phyloP scores from a whole-genome alignment of 2,329 filamentous ascomycete genomes.

The Reticulascus tulasneorum region DNA sequence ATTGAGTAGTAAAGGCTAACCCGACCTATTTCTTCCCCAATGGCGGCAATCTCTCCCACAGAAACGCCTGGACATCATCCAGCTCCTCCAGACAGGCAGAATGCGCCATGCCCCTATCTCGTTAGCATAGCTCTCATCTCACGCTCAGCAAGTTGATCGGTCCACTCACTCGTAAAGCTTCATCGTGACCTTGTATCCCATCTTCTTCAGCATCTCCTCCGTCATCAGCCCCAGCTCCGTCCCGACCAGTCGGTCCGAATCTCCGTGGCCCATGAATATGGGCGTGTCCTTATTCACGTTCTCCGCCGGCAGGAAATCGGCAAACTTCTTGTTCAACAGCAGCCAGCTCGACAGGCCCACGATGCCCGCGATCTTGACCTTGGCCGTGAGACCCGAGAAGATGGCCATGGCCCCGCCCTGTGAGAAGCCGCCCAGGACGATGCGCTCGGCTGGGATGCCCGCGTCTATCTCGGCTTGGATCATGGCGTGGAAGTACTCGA shows the following conservation, averaged over 20 bases:
- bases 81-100: slow-evolving; percentile 75
- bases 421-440: slow-evolving; percentile 81
- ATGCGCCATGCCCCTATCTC: slow-evolving; percentile 63
- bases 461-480: slow-evolving; percentile 76
- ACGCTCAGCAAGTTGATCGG: not conserved
- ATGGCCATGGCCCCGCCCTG: slow-evolving; percentile 87
- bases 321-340: slow-evolving; percentile 53
- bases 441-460: slow-evolving; percentile 76
- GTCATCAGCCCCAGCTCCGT: slow-evolving; percentile 66
- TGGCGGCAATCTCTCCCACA: slow-evolving; percentile 43
- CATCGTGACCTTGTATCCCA: slow-evolving; percentile 72
- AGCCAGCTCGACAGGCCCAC: slow-evolving; percentile 83
- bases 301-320: slow-evolving; percentile 31
- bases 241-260: slow-evolving; percentile 68
- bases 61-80: slow-evolving; percentile 68
- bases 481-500: slow-evolving; percentile 72
- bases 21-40: too few relatives aligned
- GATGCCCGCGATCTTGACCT: slow-evolving; percentile 77
- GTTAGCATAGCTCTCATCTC: not conserved
- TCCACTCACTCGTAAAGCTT: slow-evolving; percentile 62
- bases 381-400: slow-evolving; percentile 71
- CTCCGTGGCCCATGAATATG: slow-evolving; percentile 88
- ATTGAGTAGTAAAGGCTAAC: too few relatives aligned
- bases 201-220: slow-evolving; percentile 59
- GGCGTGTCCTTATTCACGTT: slow-evolving; percentile 68